phyloP scores from a whole-genome alignment of 768 basidiomycete genomes.

The Lactarius evosmus region DNA sequence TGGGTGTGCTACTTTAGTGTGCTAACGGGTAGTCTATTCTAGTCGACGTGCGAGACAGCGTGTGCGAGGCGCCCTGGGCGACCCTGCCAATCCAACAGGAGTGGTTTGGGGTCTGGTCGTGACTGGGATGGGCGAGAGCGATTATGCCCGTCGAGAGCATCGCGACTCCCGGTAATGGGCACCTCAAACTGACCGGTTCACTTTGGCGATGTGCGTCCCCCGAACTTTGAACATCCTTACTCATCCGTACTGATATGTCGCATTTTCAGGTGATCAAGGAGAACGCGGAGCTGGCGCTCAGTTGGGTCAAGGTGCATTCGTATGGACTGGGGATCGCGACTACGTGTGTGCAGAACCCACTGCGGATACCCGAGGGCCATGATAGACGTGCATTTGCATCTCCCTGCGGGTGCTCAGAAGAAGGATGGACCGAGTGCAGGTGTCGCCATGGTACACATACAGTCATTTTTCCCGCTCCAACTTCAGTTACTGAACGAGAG shows the following conservation, averaged over 20 bases:
- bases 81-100: too few relatives aligned
- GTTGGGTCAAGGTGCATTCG: constrained; percentile 87
- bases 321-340: constrained; percentile 77
- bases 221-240: neutral
- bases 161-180: constrained; percentile 69
- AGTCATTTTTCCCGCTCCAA: neutral
- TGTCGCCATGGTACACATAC: constrained; percentile 67
- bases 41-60: too few relatives aligned
- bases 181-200: constrained; percentile 75
- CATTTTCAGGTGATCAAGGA: constrained; percentile 74
- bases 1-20: too few relatives aligned
- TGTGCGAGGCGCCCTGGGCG: too few relatives aligned
- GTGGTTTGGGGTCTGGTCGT: constrained; percentile 87
- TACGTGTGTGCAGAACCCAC: constrained; percentile 63
- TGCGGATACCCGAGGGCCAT: constrained; percentile 59
- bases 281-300: constrained; percentile 84
- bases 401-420: constrained; percentile 87
- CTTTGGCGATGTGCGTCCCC: constrained; percentile 67
- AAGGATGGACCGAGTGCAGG: constrained; percentile 94
- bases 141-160: constrained; percentile 84
- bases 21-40: too few relatives aligned
- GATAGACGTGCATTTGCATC: constrained; percentile 84
- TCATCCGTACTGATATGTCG: neutral
- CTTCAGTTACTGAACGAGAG: neutral
- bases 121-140: constrained; percentile 85